phyloP scores from a whole-genome alignment of 2,329 filamentous ascomycete species.

The Emydomyces testavorans region DNA sequence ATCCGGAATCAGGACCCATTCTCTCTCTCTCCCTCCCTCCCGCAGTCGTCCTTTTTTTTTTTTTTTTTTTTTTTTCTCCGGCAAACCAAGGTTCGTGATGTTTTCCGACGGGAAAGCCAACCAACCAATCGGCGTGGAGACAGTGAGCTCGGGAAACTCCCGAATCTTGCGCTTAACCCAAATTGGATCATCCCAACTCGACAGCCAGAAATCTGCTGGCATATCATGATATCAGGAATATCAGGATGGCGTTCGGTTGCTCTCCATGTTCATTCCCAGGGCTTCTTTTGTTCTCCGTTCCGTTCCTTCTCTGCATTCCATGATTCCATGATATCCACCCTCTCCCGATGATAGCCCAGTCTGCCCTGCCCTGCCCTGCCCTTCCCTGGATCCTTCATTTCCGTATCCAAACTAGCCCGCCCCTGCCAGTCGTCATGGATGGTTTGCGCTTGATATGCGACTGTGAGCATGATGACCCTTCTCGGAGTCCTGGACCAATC shows the following conservation, averaged over 20 bases:
- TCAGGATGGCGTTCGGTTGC: background rate
- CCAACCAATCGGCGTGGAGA: background rate
- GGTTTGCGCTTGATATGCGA: background rate
- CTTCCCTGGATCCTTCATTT: background rate
- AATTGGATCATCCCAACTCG: background rate
- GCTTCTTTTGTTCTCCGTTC: constrained; percentile 5
- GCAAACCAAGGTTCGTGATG: constrained; percentile 1
- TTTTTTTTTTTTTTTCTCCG: background rate
- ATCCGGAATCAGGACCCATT: too few relatives aligned
- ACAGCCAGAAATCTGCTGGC: background rate
- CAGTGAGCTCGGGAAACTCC: constrained; percentile 4
- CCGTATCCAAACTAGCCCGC: constrained; percentile 7
- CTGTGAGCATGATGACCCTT: too few relatives aligned
- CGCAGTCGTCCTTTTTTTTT: background rate
- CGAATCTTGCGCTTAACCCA: background rate
- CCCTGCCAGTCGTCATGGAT: constrained; percentile 6
- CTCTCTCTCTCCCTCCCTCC: too few relatives aligned
- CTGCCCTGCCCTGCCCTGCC: constrained; percentile 1
- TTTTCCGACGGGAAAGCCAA: constrained; percentile 8
- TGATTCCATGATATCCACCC: constrained; percentile 3
- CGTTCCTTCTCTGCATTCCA: constrained; percentile 6
- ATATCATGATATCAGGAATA: background rate
- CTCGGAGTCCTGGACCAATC: constrained; percentile 7
- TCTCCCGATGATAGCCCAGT: constrained; percentile 7
- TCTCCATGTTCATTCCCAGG: too few relatives aligned